Evolutionary conservation across 306 rosid genomes (phyloP).

Genomic region (Pterocarpus santalinus): DNA sequence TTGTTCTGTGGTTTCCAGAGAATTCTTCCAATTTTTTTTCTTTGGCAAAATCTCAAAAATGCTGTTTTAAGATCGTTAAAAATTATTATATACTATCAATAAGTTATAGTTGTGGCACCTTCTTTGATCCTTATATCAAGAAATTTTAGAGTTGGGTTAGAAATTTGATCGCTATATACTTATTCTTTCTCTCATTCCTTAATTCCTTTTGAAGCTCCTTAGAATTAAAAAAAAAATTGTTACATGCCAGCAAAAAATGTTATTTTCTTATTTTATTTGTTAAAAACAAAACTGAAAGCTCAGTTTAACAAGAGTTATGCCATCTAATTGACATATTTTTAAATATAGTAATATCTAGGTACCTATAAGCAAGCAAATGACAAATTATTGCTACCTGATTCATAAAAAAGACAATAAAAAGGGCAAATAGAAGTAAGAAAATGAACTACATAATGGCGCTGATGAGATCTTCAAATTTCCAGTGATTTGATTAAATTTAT

Average conservation of each 20-base stretch:
- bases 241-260: neutral
- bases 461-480: slow-evolving; percentile 22
- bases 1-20: neutral
- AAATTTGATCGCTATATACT: neutral
- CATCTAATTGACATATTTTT: neutral
- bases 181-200: no score
- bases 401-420: neutral
- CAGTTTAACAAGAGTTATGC: neutral
- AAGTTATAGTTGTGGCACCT: no score
- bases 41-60: no score
- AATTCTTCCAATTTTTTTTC: no score
- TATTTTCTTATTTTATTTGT: neutral
- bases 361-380: neutral
- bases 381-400: neutral
- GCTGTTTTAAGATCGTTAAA: no score
- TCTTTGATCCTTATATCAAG: no score
- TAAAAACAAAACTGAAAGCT: neutral
- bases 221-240: neutral
- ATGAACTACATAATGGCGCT: neutral
- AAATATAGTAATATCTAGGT: neutral
- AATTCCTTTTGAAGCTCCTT: no score
- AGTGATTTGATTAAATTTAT: neutral
- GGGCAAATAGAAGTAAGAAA: slow-evolving; percentile 1
- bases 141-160: no score
- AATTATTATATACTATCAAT: no score